Evolutionary conservation across 2,329 filamentous ascomycete genomes (phyloP).

Genomic region (Penicillium sp.): DNA sequence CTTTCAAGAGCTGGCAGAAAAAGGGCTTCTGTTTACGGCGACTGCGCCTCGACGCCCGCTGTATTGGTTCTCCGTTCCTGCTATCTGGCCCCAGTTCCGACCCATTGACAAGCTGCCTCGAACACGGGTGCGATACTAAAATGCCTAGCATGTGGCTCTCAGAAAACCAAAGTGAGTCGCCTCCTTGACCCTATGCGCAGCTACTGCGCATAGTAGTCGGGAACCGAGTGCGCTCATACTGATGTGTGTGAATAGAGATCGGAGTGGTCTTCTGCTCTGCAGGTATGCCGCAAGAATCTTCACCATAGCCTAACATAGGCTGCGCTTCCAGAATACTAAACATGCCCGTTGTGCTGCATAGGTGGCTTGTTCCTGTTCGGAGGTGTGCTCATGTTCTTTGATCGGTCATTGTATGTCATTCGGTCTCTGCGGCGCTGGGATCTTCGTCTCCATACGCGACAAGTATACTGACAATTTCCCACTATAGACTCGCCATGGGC

Average conservation of each 20-base stretch:
- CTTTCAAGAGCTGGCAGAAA: conserved; percentile 16
- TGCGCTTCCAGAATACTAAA: conserved; percentile 14
- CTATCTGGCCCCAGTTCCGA: no score
- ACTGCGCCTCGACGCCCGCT: conserved; percentile 1
- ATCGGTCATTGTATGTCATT: conserved; percentile 77
- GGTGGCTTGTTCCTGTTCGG: conserved; percentile 93
- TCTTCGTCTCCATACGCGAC: neutral
- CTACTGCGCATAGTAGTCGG: neutral
- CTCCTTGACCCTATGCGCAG: neutral
- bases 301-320: no score
- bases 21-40: conserved; percentile 17
- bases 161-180: conserved; percentile 81
- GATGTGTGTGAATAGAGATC: conserved; percentile 64
- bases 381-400: conserved; percentile 95
- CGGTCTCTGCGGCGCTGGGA: no score
- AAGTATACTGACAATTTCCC: neutral
- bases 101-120: no score
- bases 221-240: conserved; percentile 13
- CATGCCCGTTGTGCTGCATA: conserved; percentile 38
- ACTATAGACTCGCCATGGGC: conserved; percentile 87
- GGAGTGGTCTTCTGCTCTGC: conserved; percentile 97
- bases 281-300: no score
- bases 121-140: no score
- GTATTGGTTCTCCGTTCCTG: no score
- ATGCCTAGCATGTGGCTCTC: conserved; percentile 96